phyloP scores from a whole-genome alignment of 495 filamentous ascomycete genomes.

The Umbilicaria muhlenbergii region DNA sequence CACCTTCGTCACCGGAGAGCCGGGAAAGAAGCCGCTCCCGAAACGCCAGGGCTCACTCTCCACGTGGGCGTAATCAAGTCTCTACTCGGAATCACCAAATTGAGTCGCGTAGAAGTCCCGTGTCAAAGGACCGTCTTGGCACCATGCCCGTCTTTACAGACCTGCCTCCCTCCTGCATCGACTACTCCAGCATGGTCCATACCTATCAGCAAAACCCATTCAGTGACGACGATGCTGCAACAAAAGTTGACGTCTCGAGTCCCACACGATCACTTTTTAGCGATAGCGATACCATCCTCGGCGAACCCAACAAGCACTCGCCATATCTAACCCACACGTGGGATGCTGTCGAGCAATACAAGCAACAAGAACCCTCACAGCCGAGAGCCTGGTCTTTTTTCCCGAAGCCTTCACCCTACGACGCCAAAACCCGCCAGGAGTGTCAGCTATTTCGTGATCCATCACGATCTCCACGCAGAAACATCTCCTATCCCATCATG shows the following conservation, averaged over 20 bases:
- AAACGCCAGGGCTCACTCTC: no score
- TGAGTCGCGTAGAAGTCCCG: background rate
- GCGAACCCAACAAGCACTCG: conserved; percentile 1
- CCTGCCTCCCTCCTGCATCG: background rate
- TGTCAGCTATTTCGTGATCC: background rate
- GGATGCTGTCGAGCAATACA: background rate
- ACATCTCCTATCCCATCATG: background rate
- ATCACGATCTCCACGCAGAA: background rate
- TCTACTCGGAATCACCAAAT: background rate
- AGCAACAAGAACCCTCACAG: background rate
- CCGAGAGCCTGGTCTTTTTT: no score
- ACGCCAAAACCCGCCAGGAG: no score
- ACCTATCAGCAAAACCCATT: background rate
- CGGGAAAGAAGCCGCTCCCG: no score
- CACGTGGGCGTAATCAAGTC: no score
- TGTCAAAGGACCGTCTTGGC: background rate
- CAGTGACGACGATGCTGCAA: background rate
- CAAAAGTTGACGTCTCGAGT: background rate
- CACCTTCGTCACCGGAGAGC: no score
- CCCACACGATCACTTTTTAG: conserved; percentile 1
- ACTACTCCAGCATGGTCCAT: background rate
- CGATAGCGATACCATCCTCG: conserved; percentile 1
- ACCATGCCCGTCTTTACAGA: background rate
- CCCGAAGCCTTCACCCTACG: no score
- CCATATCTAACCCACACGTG: conserved; percentile 4